Conservation (phyloP, 176 grass and related monocot species). For the Elymus sibiricus region DNA sequence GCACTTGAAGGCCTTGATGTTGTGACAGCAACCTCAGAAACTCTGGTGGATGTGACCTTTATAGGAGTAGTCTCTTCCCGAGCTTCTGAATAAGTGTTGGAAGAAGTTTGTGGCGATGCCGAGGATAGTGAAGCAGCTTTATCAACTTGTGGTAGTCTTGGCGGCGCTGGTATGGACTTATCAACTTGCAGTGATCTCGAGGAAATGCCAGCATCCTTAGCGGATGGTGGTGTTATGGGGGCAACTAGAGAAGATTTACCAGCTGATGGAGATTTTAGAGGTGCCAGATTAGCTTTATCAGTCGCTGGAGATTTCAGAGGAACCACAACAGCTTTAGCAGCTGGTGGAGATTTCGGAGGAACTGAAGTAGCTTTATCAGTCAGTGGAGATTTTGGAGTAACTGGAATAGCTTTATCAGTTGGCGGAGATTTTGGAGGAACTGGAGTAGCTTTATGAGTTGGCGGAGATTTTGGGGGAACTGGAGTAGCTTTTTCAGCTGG, state of each 20-base stretch:
- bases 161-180: constrained; percentile 27
- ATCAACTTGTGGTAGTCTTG: constrained; percentile 41
- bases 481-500: constrained; percentile 8
- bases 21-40: constrained; percentile 31
- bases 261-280: background rate
- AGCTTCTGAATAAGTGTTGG: constrained; percentile 29
- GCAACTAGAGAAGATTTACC: background rate
- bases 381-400: constrained; percentile 25
- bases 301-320: background rate
- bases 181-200: constrained; percentile 34
- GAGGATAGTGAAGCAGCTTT: constrained; percentile 24
- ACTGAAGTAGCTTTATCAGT: constrained; percentile 11
- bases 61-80: constrained; percentile 18
- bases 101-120: constrained; percentile 27
- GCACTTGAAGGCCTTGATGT: constrained; percentile 84
- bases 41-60: constrained; percentile 27
- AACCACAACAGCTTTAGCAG: constrained; percentile 18
- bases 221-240: background rate
- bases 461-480: constrained; percentile 21
- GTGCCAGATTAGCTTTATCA: background rate
- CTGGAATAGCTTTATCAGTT: constrained; percentile 22
- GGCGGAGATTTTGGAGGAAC: constrained; percentile 23
- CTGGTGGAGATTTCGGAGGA: constrained; percentile 23
- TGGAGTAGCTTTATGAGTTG: constrained; percentile 19
- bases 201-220: constrained; percentile 36